Evolutionary conservation across 495 filamentous ascomycete genomes (phyloP), one percentile per base, ranked within the genome.

Genomic region (Staphylotrichum tortipilum): DNA sequence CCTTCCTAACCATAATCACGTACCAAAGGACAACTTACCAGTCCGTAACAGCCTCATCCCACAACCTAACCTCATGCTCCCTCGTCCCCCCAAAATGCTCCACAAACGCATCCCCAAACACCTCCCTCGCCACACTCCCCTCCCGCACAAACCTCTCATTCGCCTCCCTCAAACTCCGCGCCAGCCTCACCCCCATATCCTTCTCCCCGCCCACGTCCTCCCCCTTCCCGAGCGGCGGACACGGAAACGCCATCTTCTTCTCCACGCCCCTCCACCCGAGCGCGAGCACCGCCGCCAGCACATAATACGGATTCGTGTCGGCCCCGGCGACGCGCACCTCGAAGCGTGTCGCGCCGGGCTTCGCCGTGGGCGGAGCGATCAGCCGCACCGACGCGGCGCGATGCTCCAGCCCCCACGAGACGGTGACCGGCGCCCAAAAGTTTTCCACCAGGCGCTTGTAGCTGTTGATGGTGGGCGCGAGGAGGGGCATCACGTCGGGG

Each of bases 371-470:
- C 9, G 92, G 92, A 0, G 84, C 78, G 57, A 97, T 96, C 19
- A 98, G 64, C 7, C 94, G 78, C 47, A 98, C 85, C 0, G 86
- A 94, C 0, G 92, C 92, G 1, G 89, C 89, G 33, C 92, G 86
- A 57, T 98, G 92, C 65, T 97, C 92, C 7, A 96, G 66, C 1
- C 94, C 92, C 94, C 92, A 98, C 2, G 86, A 94, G 1, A 96
- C 92, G 0, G 89, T 96, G 6, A 98, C 91, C 0, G 92, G 92
- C 0, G 92, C 92, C 94, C 94, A 97, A 69, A 95, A 96, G 64
- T 97, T 97, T 73, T 98, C 92, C 10, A 98, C 92, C 2, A 98
- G 76, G 2, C 94, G 83, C 64, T 98, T 98, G 72, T 97, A 98
- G 52, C 85, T 90, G 68, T 98, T 98, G 64, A 98, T 78, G 5